phyloP scores from a whole-genome alignment of 2,329 filamentous ascomycete genomes.

The Ceratocystis albifundus region DNA sequence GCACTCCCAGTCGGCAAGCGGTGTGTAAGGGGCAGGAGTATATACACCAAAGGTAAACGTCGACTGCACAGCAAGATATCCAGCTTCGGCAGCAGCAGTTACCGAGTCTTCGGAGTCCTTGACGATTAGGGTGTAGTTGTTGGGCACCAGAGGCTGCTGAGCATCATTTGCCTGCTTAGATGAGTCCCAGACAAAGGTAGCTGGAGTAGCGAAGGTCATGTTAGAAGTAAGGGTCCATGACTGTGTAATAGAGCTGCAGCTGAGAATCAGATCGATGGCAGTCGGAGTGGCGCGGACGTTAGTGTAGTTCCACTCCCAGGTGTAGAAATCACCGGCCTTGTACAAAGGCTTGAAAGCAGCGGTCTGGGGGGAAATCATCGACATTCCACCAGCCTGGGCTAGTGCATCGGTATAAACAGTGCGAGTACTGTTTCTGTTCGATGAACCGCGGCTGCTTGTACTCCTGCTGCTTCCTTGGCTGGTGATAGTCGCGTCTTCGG shows the following conservation, averaged over 20 bases:
- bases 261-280: slow-evolving; percentile 48
- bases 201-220: slow-evolving; percentile 45
- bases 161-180: slow-evolving; percentile 37
- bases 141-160: slow-evolving; percentile 39
- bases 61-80: slow-evolving; percentile 42
- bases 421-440: slow-evolving; percentile 27
- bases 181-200: slow-evolving; percentile 49
- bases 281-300: slow-evolving; percentile 46
- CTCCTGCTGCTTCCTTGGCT: slow-evolving; percentile 26
- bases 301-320: slow-evolving; percentile 56
- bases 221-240: slow-evolving; percentile 53
- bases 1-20: slow-evolving; percentile 43
- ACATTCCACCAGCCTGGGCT: slow-evolving; percentile 35
- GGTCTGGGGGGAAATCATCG: slow-evolving; percentile 42
- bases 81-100: slow-evolving; percentile 41
- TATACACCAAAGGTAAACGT: slow-evolving; percentile 50
- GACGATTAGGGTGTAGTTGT: slow-evolving; percentile 51
- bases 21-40: slow-evolving; percentile 39
- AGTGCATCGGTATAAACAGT: slow-evolving; percentile 34
- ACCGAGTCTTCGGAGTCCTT: slow-evolving; percentile 45
- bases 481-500: slow-evolving; percentile 26
- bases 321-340: slow-evolving; percentile 49
- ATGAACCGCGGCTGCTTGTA: slow-evolving; percentile 24
- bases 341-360: slow-evolving; percentile 40
- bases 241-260: slow-evolving; percentile 40